phyloP scores from a whole-genome alignment of 768 basidiomycete species.

The Pleurotus sapidus region DNA sequence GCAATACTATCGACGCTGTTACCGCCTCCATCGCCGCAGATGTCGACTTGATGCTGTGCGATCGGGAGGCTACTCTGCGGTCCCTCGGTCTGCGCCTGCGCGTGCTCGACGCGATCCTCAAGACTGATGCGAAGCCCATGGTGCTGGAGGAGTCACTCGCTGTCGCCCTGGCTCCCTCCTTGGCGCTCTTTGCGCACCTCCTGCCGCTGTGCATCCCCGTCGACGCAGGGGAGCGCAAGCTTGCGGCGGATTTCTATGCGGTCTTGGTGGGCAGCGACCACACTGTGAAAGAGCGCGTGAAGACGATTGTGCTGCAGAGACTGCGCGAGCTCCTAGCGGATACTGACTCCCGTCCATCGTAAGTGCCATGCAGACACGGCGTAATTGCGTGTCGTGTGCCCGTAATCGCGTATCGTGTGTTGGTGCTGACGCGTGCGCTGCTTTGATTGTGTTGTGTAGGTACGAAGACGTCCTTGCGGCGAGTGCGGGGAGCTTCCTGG shows the following conservation, averaged over 20 bases:
- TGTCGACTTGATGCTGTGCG: slow-evolving; percentile 29
- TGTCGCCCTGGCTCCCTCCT: slow-evolving; percentile 31
- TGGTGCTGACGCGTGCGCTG: too few species aligned
- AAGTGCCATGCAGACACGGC: slow-evolving; percentile 11
- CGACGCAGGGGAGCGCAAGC: slow-evolving; percentile 28
- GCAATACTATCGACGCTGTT: slow-evolving; percentile 28
- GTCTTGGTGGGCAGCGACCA: neutral
- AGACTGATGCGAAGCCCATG: slow-evolving; percentile 14
- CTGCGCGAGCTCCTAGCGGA: slow-evolving; percentile 19
- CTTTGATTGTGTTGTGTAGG: slow-evolving; percentile 20
- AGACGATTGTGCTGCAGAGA: neutral
- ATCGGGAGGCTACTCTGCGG: slow-evolving; percentile 18
- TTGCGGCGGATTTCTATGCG: slow-evolving; percentile 38
- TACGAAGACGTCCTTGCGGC: slow-evolving; percentile 44
- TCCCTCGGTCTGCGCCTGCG: slow-evolving; percentile 26
- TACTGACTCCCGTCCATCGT: slow-evolving; percentile 32
- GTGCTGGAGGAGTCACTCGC: neutral
- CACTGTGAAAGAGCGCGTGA: neutral
- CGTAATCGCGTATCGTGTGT: too few species aligned
- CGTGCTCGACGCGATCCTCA: slow-evolving; percentile 28
- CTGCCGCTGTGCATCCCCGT: slow-evolving; percentile 29
- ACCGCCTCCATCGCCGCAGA: slow-evolving; percentile 31
- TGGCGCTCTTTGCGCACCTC: slow-evolving; percentile 50
- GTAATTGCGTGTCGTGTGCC: too few species aligned
- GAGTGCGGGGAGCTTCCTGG: slow-evolving; percentile 26